Conservation (phyloP, 2,329 filamentous ascomycete species). For the Sphaerulina vaccinii region DNA sequence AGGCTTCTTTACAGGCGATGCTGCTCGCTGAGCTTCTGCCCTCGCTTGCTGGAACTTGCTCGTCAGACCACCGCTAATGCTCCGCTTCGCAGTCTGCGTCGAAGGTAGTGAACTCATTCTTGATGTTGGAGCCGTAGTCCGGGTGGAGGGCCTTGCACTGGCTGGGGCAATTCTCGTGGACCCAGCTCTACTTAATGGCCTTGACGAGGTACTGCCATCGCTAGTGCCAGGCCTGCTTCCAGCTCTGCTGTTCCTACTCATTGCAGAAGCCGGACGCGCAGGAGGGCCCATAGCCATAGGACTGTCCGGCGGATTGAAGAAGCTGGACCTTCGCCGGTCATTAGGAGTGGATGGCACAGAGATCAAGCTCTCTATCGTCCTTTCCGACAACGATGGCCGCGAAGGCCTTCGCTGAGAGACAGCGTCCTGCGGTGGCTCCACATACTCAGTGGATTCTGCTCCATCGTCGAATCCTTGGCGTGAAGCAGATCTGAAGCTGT, state of each 20-base stretch:
- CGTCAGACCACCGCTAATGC: constrained; percentile 30
- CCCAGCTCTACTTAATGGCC: constrained; percentile 27
- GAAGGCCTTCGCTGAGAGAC: constrained; percentile 38
- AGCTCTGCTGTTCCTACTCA: constrained; percentile 50
- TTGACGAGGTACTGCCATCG: constrained; percentile 38
- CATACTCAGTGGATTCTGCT: constrained; percentile 21
- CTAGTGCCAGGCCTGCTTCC: constrained; percentile 51
- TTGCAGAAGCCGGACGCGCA: constrained; percentile 61
- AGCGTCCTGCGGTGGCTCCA: constrained; percentile 18
- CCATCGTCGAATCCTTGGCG: constrained; percentile 34
- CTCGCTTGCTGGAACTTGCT: constrained; percentile 27
- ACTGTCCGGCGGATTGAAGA: constrained; percentile 64
- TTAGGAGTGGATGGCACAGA: constrained; percentile 75
- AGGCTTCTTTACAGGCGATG: constrained; percentile 22
- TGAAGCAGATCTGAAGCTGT: constrained; percentile 45
- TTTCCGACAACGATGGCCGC: constrained; percentile 68
- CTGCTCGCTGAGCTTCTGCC: constrained; percentile 12
- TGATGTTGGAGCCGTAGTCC: constrained; percentile 19
- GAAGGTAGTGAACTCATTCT: constrained; percentile 30
- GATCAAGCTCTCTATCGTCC: constrained; percentile 81
- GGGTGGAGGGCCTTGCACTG: constrained; percentile 35
- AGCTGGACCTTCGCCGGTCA: constrained; percentile 65
- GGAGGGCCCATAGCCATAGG: constrained; percentile 61
- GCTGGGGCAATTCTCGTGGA: constrained; percentile 39
- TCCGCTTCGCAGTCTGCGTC: constrained; percentile 28